These are phyloP conservation scores for Corylus avellana DNA, from an alignment of 306 rosid species.

Conservation along the genomic window DNA sequence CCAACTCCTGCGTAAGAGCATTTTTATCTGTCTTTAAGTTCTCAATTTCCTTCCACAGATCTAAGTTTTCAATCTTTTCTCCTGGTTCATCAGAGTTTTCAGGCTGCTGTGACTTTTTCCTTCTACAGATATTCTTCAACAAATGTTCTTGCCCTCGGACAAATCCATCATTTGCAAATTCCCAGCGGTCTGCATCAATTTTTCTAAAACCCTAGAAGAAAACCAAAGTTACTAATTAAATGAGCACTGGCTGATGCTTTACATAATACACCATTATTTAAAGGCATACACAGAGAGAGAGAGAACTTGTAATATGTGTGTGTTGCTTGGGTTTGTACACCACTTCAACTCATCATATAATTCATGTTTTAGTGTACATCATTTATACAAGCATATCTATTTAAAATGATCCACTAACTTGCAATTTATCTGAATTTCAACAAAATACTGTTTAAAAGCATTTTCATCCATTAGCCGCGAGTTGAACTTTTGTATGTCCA, in stretches of 20 bases:
- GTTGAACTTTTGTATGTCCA: not conserved
- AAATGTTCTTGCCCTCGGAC: slow-evolving; percentile 71
- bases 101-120: slow-evolving; percentile 53
- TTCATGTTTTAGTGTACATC: not conserved
- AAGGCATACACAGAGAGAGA: not conserved
- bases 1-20: slow-evolving; percentile 73
- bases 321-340: not conserved
- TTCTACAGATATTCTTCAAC: slow-evolving; percentile 69
- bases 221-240: slow-evolving; percentile 20
- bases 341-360: not conserved
- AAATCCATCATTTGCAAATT: slow-evolving; percentile 79
- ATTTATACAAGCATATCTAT: not conserved
- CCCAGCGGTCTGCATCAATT: slow-evolving; percentile 81
- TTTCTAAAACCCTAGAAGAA: slow-evolving; percentile 89
- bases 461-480: not conserved
- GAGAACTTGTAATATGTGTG: not conserved
- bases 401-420: not conserved
- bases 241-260: not conserved
- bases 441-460: not conserved
- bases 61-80: slow-evolving; percentile 31
- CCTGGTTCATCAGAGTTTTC: slow-evolving; percentile 40
- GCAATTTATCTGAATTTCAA: no score
- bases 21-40: slow-evolving; percentile 71
- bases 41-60: slow-evolving; percentile 82
- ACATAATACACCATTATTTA: not conserved